Percentiles rank a stretch among this genome's conserved stretches.
These are phyloP conservation scores for Sporobolomyces pararoseus DNA, from an alignment of 768 basidiomycete genomes.

Conservation along the genomic window DNA sequence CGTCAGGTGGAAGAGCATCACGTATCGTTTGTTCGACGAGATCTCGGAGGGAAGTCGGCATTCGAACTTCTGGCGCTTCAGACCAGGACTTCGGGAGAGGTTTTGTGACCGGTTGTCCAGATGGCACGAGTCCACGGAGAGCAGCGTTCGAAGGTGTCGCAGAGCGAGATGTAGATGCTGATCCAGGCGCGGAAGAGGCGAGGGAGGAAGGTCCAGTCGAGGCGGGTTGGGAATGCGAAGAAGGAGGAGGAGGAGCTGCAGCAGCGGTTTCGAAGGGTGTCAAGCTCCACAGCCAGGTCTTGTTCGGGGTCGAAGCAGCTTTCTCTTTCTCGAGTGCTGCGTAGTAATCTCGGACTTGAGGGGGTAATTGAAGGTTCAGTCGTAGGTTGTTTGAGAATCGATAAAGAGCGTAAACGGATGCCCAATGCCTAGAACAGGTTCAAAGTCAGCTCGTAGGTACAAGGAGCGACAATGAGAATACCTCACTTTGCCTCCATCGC, in stretches of 20 bases:
- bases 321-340: constrained; percentile 39
- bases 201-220: not conserved
- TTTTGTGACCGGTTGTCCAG: not conserved
- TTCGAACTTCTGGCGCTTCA: constrained; percentile 66
- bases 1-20: constrained; percentile 55
- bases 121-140: not conserved
- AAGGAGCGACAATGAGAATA: constrained; percentile 59
- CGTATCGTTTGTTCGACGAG: constrained; percentile 76
- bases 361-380: constrained; percentile 69
- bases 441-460: not conserved
- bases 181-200: not conserved
- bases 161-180: not conserved
- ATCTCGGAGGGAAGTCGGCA: constrained; percentile 71
- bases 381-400: constrained; percentile 44
- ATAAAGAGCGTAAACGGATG: constrained; percentile 39
- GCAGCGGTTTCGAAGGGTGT: constrained; percentile 42
- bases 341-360: constrained; percentile 61
- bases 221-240: not conserved
- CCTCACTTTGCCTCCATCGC: constrained; percentile 79
- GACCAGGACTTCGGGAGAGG: constrained; percentile 46
- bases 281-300: constrained; percentile 39
- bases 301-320: constrained; percentile 36
- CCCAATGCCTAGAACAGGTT: constrained; percentile 13
- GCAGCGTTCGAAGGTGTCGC: not conserved
- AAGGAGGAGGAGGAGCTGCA: constrained; percentile 28